A percentile compares a stretch with the other conserved stretches of the same genome.
Evolutionary conservation across 192 early-diverging fungal species (phyloP).

Genomic region (Entomortierella parvispora): DNA sequence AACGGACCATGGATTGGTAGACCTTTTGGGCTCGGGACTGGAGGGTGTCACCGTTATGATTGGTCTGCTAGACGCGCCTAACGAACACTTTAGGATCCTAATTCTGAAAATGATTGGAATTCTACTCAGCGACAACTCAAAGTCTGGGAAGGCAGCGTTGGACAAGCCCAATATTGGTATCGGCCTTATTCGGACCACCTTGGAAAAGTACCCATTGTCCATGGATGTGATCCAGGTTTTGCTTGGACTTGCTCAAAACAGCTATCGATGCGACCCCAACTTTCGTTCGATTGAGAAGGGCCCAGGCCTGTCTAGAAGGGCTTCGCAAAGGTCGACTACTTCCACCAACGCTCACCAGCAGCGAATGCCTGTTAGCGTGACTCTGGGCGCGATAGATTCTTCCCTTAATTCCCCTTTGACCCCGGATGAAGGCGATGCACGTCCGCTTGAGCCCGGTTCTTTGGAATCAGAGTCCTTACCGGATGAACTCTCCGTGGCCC

Average conservation of each 20-base stretch:
- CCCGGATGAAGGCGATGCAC: not conserved
- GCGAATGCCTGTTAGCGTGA: conserved; percentile 1
- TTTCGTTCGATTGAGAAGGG: conserved; percentile 34
- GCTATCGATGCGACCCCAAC: conserved; percentile 49
- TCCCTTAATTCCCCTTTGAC: not conserved
- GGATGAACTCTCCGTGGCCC: not conserved
- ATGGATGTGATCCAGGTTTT: conserved; percentile 55
- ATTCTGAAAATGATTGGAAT: conserved; percentile 57
- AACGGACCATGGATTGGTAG: conserved; percentile 36
- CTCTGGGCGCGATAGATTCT: not conserved
- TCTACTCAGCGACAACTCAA: conserved; percentile 52
- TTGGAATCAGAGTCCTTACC: not conserved
- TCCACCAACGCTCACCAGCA: too few relatives aligned
- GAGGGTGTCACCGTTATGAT: conserved; percentile 51
- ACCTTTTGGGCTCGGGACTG: conserved; percentile 44
- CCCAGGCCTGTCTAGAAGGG: not conserved
- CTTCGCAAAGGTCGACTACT: conserved; percentile 3
- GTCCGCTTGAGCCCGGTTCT: not conserved
- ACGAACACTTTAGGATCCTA: conserved; percentile 51
- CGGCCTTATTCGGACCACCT: conserved; percentile 28
- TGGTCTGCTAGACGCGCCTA: conserved; percentile 44
- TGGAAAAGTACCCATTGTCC: conserved; percentile 48
- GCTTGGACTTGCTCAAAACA: conserved; percentile 48
- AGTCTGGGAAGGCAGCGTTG: conserved; percentile 45
- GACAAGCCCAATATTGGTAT: conserved; percentile 51